Evolutionary conservation across 2,329 filamentous ascomycete genomes (phyloP).

Genomic region (Microsporum canis): DNA sequence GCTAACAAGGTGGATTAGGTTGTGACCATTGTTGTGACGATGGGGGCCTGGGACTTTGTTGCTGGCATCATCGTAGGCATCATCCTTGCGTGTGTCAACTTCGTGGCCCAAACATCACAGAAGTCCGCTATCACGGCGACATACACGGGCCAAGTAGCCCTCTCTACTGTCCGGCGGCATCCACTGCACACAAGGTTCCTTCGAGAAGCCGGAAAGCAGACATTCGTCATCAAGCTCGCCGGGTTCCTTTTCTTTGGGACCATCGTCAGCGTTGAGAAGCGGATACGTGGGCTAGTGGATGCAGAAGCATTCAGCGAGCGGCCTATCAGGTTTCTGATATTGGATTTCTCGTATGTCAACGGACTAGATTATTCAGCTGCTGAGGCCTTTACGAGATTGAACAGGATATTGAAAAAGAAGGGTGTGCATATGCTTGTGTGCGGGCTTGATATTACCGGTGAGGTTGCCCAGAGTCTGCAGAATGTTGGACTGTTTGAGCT

Average conservation of each 20-base stretch:
- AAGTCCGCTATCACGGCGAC: conserved; percentile 79
- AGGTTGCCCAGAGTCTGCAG: conserved; percentile 65
- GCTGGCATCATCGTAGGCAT: conserved; percentile 88
- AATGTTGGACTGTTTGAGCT: conserved; percentile 73
- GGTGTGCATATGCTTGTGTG: conserved; percentile 73
- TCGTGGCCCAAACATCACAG: conserved; percentile 82
- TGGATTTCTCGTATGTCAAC: conserved; percentile 81
- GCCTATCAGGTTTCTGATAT: conserved; percentile 78
- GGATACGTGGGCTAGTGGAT: conserved; percentile 69
- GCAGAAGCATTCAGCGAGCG: conserved; percentile 65
- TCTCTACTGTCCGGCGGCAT: conserved; percentile 85
- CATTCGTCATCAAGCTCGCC: conserved; percentile 79
- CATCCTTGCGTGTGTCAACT: conserved; percentile 76
- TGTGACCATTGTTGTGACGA: conserved; percentile 78
- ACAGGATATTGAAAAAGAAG: conserved; percentile 65
- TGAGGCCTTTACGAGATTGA: conserved; percentile 88
- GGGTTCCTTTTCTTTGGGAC: conserved; percentile 98
- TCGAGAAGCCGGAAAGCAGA: conserved; percentile 73
- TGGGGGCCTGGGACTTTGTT: conserved; percentile 96
- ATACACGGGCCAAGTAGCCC: conserved; percentile 81
- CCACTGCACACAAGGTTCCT: conserved; percentile 81
- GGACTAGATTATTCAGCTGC: conserved; percentile 94
- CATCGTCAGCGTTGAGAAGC: conserved; percentile 87
- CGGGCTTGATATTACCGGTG: conserved; percentile 62
- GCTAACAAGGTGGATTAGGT: conserved; percentile 40